Percentiles rank a stretch among this genome's conserved stretches.
These are phyloP conservation scores for Trichodelitschia bisporula DNA, from an alignment of 495 filamentous ascomycete species.

Conservation along the genomic window DNA sequence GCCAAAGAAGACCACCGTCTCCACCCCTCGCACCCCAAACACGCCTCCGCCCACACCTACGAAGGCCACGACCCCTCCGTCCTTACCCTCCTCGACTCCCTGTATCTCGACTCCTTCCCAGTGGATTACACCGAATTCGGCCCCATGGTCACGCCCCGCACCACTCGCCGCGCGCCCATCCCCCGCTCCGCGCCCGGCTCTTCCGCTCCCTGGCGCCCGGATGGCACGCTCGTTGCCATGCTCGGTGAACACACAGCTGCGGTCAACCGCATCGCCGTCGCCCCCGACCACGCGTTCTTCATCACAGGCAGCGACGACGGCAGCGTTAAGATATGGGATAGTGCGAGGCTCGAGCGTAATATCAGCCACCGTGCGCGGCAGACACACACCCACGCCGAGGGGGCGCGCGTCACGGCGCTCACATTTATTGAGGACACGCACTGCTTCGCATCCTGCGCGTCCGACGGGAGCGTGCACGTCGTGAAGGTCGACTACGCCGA, in stretches of 20 bases:
- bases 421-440: constrained; percentile 89
- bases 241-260: constrained; percentile 71
- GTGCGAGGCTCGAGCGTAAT: constrained; percentile 67
- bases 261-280: constrained; percentile 58
- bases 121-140: constrained; percentile 58
- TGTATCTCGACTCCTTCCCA: constrained; percentile 80
- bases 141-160: constrained; percentile 50
- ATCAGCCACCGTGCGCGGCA: constrained; percentile 69
- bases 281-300: constrained; percentile 89
- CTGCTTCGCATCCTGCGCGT: constrained; percentile 70
- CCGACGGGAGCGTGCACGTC: constrained; percentile 74
- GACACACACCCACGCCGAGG: constrained; percentile 48
- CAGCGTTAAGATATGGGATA: constrained; percentile 84
- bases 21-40: neutral
- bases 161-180: constrained; percentile 35
- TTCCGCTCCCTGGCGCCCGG: constrained; percentile 53
- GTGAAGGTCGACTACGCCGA: constrained; percentile 60
- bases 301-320: constrained; percentile 84
- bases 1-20: no score
- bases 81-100: constrained; percentile 59
- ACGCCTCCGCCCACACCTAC: constrained; percentile 37
- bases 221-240: constrained; percentile 58
- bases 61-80: constrained; percentile 74
- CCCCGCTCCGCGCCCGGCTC: constrained; percentile 25
- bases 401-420: constrained; percentile 49